phyloP scores from a whole-genome alignment of 1,139 yeast species.

The Debaryomycetaceae sp. region DNA sequence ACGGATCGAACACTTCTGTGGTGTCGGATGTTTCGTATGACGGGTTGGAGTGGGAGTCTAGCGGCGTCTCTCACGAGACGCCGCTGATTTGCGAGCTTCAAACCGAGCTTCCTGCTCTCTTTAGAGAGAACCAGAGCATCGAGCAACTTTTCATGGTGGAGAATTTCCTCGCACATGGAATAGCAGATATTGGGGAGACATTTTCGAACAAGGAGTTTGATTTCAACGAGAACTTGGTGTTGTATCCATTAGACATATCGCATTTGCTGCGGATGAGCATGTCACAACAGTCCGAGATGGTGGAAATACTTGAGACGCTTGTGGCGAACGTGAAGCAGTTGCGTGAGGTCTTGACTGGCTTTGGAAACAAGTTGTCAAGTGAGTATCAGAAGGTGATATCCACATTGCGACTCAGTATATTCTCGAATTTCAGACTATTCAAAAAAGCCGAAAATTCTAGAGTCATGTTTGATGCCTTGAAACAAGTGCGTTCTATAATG shows the following conservation, averaged over 20 bases:
- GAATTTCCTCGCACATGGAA: constrained; percentile 7
- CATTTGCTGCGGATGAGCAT: constrained; percentile 3
- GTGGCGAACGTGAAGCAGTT: constrained; percentile 2
- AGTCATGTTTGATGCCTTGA: constrained; percentile 7
- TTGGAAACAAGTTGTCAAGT: constrained; percentile 4
- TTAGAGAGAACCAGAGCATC: constrained; percentile 3
- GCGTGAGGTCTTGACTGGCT: constrained; percentile 3
- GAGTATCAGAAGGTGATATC: constrained; percentile 5
- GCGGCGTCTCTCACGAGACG: constrained; percentile 1
- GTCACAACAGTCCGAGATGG: constrained; percentile 3
- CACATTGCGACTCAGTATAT: constrained; percentile 5
- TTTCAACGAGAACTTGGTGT: constrained; percentile 3
- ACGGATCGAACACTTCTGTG: constrained; percentile 4
- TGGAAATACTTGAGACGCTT: constrained; percentile 4
- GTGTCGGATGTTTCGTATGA: constrained; percentile 4
- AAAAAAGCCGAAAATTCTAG: constrained; percentile 8
- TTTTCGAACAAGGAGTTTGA: constrained; percentile 4
- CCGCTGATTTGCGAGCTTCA: constrained; percentile 7
- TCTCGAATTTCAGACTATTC: constrained; percentile 6
- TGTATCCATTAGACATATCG: constrained; percentile 3
- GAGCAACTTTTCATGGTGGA: constrained; percentile 8
- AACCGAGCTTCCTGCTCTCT: constrained; percentile 6
- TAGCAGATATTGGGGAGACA: constrained; percentile 6
- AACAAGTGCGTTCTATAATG: constrained; percentile 6
- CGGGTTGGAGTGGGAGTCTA: not conserved